These are phyloP conservation scores for Sclerospora graminicola DNA, from an alignment of 352 stramenopile genomes.

Conservation along the genomic window DNA sequence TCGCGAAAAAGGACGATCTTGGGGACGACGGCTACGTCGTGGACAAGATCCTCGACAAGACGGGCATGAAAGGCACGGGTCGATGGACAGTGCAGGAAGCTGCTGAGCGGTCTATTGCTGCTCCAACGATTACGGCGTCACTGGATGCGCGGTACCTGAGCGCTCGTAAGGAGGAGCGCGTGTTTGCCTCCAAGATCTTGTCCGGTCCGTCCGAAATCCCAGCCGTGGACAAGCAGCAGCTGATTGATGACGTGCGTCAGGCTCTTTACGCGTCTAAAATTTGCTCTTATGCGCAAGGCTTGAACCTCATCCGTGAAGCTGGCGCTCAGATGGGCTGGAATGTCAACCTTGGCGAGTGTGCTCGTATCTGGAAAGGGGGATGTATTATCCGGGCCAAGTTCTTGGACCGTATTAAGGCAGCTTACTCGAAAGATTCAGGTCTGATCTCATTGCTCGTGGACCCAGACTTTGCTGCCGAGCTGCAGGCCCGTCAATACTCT, in stretches of 20 bases:
- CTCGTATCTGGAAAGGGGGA: conserved; percentile 97
- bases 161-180: conserved; percentile 92
- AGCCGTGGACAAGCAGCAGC: conserved; percentile 87
- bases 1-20: conserved; percentile 96
- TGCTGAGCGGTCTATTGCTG: conserved; percentile 93
- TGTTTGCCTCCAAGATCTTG: conserved; percentile 89
- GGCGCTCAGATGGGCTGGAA: conserved; percentile 95
- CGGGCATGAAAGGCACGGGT: conserved; percentile 98
- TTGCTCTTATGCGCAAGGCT: conserved; percentile 95
- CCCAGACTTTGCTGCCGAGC: conserved; percentile 91
- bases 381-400: conserved; percentile 99
- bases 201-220: conserved; percentile 90
- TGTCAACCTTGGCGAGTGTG: conserved; percentile 94
- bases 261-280: conserved; percentile 98
- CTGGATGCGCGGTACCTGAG: conserved; percentile 95
- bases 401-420: conserved; percentile 95
- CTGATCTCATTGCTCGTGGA: conserved; percentile 97
- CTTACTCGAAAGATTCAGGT: conserved; percentile 86
- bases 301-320: conserved; percentile 92
- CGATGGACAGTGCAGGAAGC: conserved; percentile 94
- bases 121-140: conserved; percentile 95
- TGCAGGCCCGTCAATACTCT: conserved; percentile 91
- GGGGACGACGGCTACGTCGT: conserved; percentile 79
- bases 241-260: conserved; percentile 94
- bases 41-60: conserved; percentile 98